Conservation (phyloP, 257 asterid species). For the Lavandula angustifolia region DNA sequence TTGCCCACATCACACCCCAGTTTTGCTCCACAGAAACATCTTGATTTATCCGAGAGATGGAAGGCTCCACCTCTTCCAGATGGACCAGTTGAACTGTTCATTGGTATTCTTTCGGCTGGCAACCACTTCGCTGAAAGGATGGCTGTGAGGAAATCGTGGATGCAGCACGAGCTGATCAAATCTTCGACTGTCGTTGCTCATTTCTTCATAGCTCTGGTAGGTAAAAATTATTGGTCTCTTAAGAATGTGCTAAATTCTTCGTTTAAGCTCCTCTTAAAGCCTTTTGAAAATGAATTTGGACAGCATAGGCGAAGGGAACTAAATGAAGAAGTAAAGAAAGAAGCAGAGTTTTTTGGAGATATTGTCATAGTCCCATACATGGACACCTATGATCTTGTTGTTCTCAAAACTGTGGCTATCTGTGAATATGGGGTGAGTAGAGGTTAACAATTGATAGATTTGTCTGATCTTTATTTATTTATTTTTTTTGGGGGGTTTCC, state of each 20-base stretch:
- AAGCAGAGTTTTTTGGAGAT: constrained; percentile 85
- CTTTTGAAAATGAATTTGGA: constrained; percentile 23
- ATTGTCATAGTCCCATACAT: constrained; percentile 79
- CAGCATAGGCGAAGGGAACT: constrained; percentile 74
- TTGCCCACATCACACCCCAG: constrained; percentile 79
- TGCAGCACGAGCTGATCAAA: constrained; percentile 68
- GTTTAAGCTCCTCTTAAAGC: not conserved
- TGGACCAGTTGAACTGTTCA: constrained; percentile 63
- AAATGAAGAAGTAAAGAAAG: constrained; percentile 66
- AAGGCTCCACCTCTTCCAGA: constrained; percentile 67
- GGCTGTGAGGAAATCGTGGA: constrained; percentile 92
- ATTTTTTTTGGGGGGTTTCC: not conserved
- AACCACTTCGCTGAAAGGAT: constrained; percentile 92
- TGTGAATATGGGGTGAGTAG: constrained; percentile 83
- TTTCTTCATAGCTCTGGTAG: constrained; percentile 83
- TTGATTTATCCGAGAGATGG: constrained; percentile 74
- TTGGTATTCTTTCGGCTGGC: constrained; percentile 91
- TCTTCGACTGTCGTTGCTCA: constrained; percentile 83
- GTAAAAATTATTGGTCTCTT: constrained; percentile 24
- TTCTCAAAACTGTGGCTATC: constrained; percentile 82
- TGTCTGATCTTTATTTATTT: not conserved
- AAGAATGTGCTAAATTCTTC: not conserved
- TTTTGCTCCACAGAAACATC: constrained; percentile 75
- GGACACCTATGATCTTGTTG: constrained; percentile 89
- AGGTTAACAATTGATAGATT: constrained; percentile 7